These are phyloP conservation scores for Aspergillus hortae DNA, from an alignment of 2,329 filamentous ascomycete genomes.

Conservation along the genomic window DNA sequence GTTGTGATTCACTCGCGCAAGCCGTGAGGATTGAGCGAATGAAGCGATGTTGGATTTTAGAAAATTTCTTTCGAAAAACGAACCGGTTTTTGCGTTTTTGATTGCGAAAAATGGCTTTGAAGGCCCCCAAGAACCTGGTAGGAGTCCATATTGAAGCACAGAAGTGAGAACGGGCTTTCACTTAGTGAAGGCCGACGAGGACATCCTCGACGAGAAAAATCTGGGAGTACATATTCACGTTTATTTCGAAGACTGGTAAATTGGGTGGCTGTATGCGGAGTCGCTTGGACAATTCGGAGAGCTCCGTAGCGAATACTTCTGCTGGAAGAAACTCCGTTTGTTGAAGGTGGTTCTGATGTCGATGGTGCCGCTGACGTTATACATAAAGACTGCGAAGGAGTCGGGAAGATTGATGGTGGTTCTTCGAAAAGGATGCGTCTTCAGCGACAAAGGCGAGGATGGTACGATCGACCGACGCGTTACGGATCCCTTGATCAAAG, in stretches of 20 bases:
- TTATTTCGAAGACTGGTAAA: conserved; percentile 11
- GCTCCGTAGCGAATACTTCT: conserved; percentile 6
- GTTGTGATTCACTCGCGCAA: conserved; percentile 5
- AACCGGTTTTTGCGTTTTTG: conserved; percentile 7
- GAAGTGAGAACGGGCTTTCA: conserved; percentile 19
- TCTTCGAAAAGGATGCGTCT: neutral
- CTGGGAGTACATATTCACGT: conserved; percentile 22
- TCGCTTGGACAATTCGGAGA: neutral
- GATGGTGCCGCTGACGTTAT: conserved; percentile 13
- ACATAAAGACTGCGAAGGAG: conserved; percentile 19
- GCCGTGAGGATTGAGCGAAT: conserved; percentile 5
- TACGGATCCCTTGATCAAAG: neutral
- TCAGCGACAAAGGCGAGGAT: neutral
- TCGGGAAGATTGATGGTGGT: neutral
- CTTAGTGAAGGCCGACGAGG: conserved; percentile 27
- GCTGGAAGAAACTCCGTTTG: conserved; percentile 4
- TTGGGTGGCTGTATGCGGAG: conserved; percentile 1
- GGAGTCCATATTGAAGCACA: conserved; percentile 30
- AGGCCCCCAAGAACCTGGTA: conserved; percentile 27
- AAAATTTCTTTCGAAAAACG: neutral
- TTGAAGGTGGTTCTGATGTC: conserved; percentile 7
- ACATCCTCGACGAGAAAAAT: conserved; percentile 19
- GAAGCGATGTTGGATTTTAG: neutral
- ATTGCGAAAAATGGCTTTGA: conserved; percentile 25
- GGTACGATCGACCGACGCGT: neutral